phyloP scores from a whole-genome alignment of 75 land plant genomes.

The Azolla pinnata region DNA sequence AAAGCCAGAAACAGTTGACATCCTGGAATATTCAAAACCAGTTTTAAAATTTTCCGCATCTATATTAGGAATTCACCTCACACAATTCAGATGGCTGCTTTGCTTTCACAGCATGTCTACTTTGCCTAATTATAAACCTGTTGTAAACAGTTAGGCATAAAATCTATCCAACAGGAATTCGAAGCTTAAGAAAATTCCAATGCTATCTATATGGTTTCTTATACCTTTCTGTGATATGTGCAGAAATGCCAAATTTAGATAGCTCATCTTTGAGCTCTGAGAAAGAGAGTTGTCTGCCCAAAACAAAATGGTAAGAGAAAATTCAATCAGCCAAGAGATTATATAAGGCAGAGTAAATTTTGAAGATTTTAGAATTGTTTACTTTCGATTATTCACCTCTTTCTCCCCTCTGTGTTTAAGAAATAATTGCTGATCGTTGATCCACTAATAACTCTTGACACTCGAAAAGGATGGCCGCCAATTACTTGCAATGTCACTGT shows the following conservation, averaged over 20 bases:
- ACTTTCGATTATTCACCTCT: not conserved
- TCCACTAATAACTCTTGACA: constrained; percentile 5
- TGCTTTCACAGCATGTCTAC: constrained; percentile 9
- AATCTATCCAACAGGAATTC: not conserved
- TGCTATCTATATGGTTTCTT: too few species aligned
- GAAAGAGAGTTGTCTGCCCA: not conserved
- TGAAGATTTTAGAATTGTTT: not conserved
- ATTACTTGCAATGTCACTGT: not conserved
- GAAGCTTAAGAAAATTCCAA: not conserved
- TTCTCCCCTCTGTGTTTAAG: constrained; percentile 4
- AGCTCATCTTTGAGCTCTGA: constrained; percentile 2
- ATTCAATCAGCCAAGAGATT: not conserved
- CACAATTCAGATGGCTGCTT: constrained; percentile 6
- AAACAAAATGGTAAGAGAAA: not conserved
- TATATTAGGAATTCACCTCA: not conserved
- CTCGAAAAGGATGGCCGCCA: not conserved
- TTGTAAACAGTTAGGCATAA: not conserved
- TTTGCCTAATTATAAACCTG: constrained; percentile 11
- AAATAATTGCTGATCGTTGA: not conserved
- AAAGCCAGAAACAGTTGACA: too few species aligned
- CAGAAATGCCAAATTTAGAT: not conserved
- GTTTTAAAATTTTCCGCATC: not conserved
- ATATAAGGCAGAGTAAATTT: not conserved
- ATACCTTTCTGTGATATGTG: constrained; percentile 5
- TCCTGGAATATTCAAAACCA: too few species aligned